Conservation (phyloP, 164 flowering plant genomes). For the Magnolia sinica region DNA sequence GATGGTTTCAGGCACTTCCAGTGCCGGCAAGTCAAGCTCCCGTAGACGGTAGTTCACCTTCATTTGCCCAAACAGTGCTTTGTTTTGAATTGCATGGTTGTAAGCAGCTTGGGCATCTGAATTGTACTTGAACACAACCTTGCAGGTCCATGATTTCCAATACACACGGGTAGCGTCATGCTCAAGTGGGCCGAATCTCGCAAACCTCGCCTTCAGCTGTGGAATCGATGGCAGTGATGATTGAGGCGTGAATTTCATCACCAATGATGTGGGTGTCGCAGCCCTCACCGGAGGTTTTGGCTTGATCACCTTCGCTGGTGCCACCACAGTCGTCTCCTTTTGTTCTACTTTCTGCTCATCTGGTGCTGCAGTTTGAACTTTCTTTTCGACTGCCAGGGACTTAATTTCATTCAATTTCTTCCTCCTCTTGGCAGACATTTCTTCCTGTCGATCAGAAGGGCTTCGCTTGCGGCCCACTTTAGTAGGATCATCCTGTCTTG, state of each 20-base stretch:
- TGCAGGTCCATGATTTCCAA: conserved; percentile 70
- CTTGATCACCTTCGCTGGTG: conserved; percentile 23
- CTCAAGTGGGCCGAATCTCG: conserved; percentile 88
- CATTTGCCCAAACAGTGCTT: conserved; percentile 53
- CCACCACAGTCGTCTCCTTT: conserved; percentile 14
- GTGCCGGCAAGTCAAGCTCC: conserved; percentile 35
- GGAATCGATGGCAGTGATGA: conserved; percentile 64
- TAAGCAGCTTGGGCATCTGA: conserved; percentile 62
- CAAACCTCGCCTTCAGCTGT: conserved; percentile 81
- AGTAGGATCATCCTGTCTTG: conserved; percentile 63
- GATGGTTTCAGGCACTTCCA: conserved; percentile 31
- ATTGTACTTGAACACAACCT: conserved; percentile 67
- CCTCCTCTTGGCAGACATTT: conserved; percentile 52
- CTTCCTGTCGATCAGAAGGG: conserved; percentile 72
- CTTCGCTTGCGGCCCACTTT: conserved; percentile 67
- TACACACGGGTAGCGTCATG: conserved; percentile 57
- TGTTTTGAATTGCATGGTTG: conserved; percentile 45
- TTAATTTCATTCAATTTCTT: conserved; percentile 59
- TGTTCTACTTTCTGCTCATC: conserved; percentile 30
- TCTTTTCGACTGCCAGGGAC: conserved; percentile 50
- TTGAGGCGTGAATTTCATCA: conserved; percentile 75
- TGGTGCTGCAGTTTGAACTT: conserved; percentile 12
- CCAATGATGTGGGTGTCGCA: conserved; percentile 65
- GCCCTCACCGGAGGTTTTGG: conserved; percentile 17
- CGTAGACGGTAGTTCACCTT: conserved; percentile 48